phyloP scores from a whole-genome alignment of 2,329 filamentous ascomycete species.

The Metarhizium anisopliae region DNA sequence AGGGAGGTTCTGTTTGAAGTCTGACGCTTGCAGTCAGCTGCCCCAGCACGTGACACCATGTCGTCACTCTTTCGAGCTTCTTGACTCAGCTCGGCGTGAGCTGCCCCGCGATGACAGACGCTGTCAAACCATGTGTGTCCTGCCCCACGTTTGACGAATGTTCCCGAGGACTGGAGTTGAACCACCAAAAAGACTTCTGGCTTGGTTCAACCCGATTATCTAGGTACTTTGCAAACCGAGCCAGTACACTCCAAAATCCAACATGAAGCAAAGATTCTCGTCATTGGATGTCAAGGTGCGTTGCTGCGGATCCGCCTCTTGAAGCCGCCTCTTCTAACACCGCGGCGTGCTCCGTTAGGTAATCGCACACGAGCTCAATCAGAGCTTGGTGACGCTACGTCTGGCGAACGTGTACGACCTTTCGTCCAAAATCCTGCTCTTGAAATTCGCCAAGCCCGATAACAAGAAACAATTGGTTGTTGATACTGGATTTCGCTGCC shows the following conservation, averaged over 20 bases:
- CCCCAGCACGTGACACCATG: slow-evolving; percentile 6
- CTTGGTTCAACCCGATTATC: background rate
- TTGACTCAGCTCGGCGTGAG: slow-evolving; percentile 3
- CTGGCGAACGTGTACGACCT: slow-evolving; percentile 94
- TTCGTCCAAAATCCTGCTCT: slow-evolving; percentile 85
- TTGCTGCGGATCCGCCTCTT: background rate
- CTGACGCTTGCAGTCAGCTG: background rate
- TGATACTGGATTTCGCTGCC: slow-evolving; percentile 92
- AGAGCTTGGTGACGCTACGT: slow-evolving; percentile 65
- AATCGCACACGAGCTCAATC: slow-evolving; percentile 85
- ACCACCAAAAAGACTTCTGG: background rate
- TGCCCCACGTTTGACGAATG: slow-evolving; percentile 6
- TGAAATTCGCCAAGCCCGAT: slow-evolving; percentile 90
- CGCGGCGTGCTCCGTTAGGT: slow-evolving; percentile 44
- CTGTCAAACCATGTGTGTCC: background rate
- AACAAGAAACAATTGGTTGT: slow-evolving; percentile 83
- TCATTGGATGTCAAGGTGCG: slow-evolving; percentile 66
- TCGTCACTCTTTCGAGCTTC: background rate
- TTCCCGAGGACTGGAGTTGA: background rate
- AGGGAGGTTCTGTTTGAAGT: too few species aligned
- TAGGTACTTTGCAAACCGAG: background rate
- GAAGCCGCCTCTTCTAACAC: slow-evolving; percentile 7
- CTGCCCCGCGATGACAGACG: slow-evolving; percentile 7
- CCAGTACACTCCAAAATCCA: slow-evolving; percentile 3
- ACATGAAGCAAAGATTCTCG: slow-evolving; percentile 70